phyloP scores from a whole-genome alignment of 768 basidiomycete genomes.

The Serendipita sp. region DNA sequence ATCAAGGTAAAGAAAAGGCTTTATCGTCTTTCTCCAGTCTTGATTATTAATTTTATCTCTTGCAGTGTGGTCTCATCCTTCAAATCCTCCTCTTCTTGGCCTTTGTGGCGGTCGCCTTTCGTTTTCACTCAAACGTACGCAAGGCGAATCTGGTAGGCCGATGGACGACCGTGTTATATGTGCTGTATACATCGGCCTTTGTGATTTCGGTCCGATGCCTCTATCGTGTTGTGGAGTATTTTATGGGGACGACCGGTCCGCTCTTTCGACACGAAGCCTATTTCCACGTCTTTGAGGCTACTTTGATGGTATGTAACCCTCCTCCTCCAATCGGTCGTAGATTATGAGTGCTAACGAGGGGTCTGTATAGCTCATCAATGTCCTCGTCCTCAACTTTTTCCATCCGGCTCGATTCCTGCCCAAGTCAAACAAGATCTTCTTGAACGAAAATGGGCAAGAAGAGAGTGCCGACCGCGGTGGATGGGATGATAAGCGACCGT shows the following conservation, averaged over 20 bases:
- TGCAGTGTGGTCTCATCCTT: not conserved
- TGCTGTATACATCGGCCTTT: slow-evolving; percentile 1
- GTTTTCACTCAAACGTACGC: not conserved
- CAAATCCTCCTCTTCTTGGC: not conserved
- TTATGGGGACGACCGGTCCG: not conserved
- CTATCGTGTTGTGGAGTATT: slow-evolving; percentile 6
- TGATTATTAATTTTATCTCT: not conserved
- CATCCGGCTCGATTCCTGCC: not conserved
- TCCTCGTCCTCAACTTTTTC: not conserved
- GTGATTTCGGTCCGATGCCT: slow-evolving; percentile 2
- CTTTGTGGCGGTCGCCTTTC: not conserved
- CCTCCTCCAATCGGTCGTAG: too few species aligned
- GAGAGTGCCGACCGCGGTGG: not conserved
- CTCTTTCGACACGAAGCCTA: not conserved
- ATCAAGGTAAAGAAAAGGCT: not conserved
- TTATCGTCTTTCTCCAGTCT: not conserved
- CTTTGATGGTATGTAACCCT: not conserved
- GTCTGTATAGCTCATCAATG: slow-evolving; percentile 4
- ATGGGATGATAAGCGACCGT: slow-evolving; percentile 5
- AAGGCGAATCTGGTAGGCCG: not conserved
- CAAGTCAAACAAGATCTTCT: not conserved
- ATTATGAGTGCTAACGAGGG: not conserved
- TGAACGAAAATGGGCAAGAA: slow-evolving; percentile 2
- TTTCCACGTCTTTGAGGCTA: slow-evolving; percentile 2
- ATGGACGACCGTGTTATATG: slow-evolving; percentile 2